Base-by-base conservation (phyloP, 495 filamentous ascomycete species). In the Oidiodendron maius region DNA sequence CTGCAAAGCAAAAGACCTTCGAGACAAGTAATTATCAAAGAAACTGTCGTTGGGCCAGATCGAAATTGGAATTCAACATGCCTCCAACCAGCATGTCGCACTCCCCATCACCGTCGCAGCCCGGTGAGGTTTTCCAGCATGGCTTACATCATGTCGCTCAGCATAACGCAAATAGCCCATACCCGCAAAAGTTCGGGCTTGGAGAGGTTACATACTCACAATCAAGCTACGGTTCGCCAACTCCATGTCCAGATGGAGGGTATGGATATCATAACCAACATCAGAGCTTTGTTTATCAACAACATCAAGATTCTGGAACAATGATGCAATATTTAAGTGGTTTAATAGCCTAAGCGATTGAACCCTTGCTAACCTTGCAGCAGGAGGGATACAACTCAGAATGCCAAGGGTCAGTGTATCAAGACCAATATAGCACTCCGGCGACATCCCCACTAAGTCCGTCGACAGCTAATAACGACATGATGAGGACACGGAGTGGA, bases 381-480 rank as follows among this genome's bases (percentile, higher is more conserved):
- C 50, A 64, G 62, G 64, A 58, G 42, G 50, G 17, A 26, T 64
- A 61, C 17, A 41, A 37, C 40, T 43, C 37, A 13, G 51, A 50
- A 10, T 57, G 52, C 16, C 41, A 55, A 12, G 24, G 18, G 13
- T 12, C 28, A 21, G 42, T 47, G 34, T 48, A 53, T 36, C 46
- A 50, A 39, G 51, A 58, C 35, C 52, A 65, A 40, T 76, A 76
- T 61, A 72, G 62, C 57, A 76, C 69, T 50, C 77, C 69, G 5
- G 71, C 66, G 46, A 75, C 62, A 41, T 77, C 70, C 39, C 72
- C 72, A 3, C 72, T 69, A 13, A 75, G 66, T 24, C 72, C 72
- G 4, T 43, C 41, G 12, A 52, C 55, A 47, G 57, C 56, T 55
- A 44, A n/a, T 18, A 4, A 46, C 4, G 44, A 57, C 28, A 38